phyloP scores from a whole-genome alignment of 2,329 filamentous ascomycete genomes.

The Cladosporium colombiae region DNA sequence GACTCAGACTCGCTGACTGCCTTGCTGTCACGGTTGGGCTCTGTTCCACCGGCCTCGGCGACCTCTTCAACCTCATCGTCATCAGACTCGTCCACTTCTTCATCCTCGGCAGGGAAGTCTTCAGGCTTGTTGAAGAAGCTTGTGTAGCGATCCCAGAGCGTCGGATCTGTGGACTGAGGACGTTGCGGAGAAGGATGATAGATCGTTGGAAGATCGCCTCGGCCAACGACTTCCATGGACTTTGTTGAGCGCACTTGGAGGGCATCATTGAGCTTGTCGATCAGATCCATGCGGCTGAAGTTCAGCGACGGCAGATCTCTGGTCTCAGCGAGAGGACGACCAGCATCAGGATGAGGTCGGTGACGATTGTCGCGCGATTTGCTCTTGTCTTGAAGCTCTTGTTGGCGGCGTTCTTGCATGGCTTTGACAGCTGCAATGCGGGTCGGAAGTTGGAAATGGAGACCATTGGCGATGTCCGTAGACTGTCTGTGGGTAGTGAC shows the following conservation, averaged over 20 bases:
- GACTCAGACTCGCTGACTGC: constrained; percentile 18
- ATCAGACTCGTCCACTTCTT: constrained; percentile 23
- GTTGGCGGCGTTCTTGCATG: constrained; percentile 38
- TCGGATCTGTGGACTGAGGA: constrained; percentile 40
- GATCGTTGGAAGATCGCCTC: constrained; percentile 36
- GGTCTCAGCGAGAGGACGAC: constrained; percentile 39
- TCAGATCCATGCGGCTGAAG: constrained; percentile 50
- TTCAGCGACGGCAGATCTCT: constrained; percentile 49
- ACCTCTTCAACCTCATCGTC: constrained; percentile 26
- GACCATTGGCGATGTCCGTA: constrained; percentile 21
- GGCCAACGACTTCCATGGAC: constrained; percentile 40
- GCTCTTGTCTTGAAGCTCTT: constrained; percentile 35
- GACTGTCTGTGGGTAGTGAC: constrained; percentile 31
- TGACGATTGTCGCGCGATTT: constrained; percentile 29
- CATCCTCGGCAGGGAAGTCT: constrained; percentile 34
- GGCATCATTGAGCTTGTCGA: constrained; percentile 48
- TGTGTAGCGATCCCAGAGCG: constrained; percentile 46
- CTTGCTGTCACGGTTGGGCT: constrained; percentile 22
- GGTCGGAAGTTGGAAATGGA: constrained; percentile 35
- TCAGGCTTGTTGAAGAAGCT: constrained; percentile 50
- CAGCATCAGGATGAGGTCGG: constrained; percentile 33
- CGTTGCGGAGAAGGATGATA: constrained; percentile 38
- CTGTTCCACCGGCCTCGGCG: constrained; percentile 21
- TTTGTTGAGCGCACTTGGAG: constrained; percentile 36
- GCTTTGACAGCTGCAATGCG: constrained; percentile 39